Evolutionary conservation across 169 alveolate genomes (phyloP), one percentile per base, ranked within the genome.

Genomic region (Eimeria zaria): DNA sequence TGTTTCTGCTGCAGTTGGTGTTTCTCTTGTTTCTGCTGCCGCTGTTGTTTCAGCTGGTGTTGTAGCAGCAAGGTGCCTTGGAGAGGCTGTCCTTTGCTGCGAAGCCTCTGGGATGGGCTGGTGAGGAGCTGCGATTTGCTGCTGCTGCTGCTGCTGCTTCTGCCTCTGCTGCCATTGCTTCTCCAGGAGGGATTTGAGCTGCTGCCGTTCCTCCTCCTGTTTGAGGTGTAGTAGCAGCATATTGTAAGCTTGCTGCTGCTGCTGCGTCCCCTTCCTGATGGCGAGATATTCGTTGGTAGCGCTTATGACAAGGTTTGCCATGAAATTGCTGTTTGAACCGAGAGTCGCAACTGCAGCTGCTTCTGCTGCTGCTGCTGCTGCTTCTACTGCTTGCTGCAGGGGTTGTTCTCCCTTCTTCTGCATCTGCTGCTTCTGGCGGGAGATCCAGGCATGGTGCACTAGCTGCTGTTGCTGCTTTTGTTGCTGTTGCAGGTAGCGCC

Each of bases 401-500:
- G n/a, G n/a, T n/a, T n/a, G n/a, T n/a, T n/a, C n/a, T n/a, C n/a
- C 8, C 9, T 80, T 30, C n/a, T 46, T 8, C 46, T 80, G 64
- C 33, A 3, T 69, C 9, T 27, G 69, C 89, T 80, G 89, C 71
- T 80, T 30, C 71, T 80, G 89, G 46, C 41, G 9, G 46, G 44
- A 4, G 39, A 48, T 51, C 89, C 89, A 80, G 41, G 89, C 89
- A 24, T 80, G 89, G 41, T 80, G 89, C 71, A 80, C 48, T 39
- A 14, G 89, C 27, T 80, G 89, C 48, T 80, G 89, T 71, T 51
- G 64, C 69, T 51, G 89, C 60, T 41, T 41, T 46, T 55, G 89
- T 71, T 80, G 89, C 89, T 80, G 89, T 71, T 16, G 89, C 22
- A 80, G 44, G 53, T 80, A 80, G n/a, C 55, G 39, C 71, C 55